Conservation (phyloP, 495 filamentous ascomycete species). For the Aspergillus taichungensis region DNA sequence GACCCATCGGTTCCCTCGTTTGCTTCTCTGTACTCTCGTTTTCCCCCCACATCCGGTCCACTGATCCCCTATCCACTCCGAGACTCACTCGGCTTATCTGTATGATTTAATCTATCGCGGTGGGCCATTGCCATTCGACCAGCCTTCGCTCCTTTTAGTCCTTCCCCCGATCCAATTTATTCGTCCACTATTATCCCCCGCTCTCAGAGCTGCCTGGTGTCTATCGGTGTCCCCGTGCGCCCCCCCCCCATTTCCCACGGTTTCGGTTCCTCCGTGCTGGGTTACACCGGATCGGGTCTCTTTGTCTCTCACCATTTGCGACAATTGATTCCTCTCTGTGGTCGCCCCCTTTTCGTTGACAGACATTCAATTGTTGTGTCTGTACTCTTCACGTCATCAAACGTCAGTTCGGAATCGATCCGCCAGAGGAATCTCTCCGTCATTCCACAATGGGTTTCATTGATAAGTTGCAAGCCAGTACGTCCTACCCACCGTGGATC, state of each 20-base stretch:
- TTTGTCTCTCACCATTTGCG: too few relatives aligned
- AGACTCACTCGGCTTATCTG: slow-evolving; percentile 14
- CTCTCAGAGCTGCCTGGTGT: too few relatives aligned
- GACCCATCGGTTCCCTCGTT: neutral
- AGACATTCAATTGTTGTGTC: too few relatives aligned
- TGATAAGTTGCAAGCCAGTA: slow-evolving; percentile 50
- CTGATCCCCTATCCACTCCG: neutral
- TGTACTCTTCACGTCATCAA: neutral
- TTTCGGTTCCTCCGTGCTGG: too few relatives aligned
- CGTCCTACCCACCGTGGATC: slow-evolving; percentile 2
- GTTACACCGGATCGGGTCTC: too few relatives aligned
- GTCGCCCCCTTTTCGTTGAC: too few relatives aligned
- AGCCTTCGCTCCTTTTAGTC: too few relatives aligned
- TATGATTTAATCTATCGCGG: neutral
- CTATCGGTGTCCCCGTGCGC: too few relatives aligned
- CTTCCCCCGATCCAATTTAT: too few relatives aligned
- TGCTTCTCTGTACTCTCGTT: slow-evolving; percentile 1
- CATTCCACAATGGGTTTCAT: slow-evolving; percentile 42
- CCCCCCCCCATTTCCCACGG: too few relatives aligned
- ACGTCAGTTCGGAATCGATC: neutral
- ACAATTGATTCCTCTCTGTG: too few relatives aligned
- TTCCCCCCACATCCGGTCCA: slow-evolving; percentile 1
- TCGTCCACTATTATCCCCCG: too few relatives aligned
- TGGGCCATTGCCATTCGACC: neutral
- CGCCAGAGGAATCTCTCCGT: neutral